phyloP scores from a whole-genome alignment of 2,329 filamentous ascomycete species.

The Gnomoniopsis sp. region DNA sequence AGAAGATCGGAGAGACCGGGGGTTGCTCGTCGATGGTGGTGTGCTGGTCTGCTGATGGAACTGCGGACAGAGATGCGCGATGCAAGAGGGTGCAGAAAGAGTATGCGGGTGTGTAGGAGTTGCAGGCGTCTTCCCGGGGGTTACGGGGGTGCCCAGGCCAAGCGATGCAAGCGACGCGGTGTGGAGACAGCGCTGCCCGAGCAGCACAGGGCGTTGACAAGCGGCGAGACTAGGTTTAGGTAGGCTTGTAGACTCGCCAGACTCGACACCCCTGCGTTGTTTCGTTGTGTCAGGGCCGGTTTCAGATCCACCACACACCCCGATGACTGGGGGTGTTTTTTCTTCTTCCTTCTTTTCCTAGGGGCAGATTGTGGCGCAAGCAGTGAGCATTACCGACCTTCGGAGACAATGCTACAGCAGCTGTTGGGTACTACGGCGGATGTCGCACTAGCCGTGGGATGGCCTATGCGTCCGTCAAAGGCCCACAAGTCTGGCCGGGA shows the following conservation, averaged over 20 bases:
- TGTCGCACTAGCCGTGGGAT: too few species aligned
- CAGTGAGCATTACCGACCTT: too few species aligned
- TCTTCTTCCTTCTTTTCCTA: not conserved
- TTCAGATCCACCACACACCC: constrained; percentile 14
- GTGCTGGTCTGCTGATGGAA: not conserved
- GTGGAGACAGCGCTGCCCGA: constrained; percentile 2
- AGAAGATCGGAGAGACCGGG: constrained; percentile 8
- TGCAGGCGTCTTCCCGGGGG: not conserved
- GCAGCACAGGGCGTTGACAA: constrained; percentile 14
- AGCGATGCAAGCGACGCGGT: constrained; percentile 1
- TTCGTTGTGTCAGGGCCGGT: constrained; percentile 4
- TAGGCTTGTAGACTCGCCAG: not conserved
- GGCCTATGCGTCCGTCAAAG: too few species aligned
- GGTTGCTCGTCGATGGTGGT: not conserved
- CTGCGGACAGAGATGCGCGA: not conserved
- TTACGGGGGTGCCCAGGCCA: not conserved
- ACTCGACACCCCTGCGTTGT: constrained; percentile 1
- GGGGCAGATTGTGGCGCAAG: not conserved
- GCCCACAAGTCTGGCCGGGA: too few species aligned
- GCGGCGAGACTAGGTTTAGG: constrained; percentile 14
- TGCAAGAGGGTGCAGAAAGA: not conserved
- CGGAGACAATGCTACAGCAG: too few species aligned
- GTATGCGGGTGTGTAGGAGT: not conserved
- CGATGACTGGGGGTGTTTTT: not conserved
- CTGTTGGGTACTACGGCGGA: too few species aligned